These are phyloP conservation scores for Annulohypoxylon moriforme DNA, from an alignment of 495 filamentous ascomycete genomes.

Conservation along the genomic window DNA sequence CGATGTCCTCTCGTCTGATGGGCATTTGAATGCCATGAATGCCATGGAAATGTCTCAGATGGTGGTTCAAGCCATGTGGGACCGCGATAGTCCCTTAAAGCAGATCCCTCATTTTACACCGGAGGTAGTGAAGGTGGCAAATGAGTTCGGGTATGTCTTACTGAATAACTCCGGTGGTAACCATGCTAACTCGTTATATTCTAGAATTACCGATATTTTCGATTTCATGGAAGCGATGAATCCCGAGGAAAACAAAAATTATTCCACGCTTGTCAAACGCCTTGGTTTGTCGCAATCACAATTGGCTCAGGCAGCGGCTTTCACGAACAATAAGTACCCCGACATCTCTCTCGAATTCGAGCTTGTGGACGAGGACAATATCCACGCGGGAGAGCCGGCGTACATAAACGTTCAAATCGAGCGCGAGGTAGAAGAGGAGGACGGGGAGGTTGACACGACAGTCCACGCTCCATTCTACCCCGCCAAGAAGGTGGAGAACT, in stretches of 20 bases:
- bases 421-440: conserved; percentile 80
- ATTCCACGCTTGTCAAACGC: conserved; percentile 76
- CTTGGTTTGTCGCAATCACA: conserved; percentile 84
- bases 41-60: conserved; percentile 99
- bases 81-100: conserved; percentile 94
- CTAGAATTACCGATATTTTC: conserved; percentile 87
- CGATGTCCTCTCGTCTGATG: conserved; percentile 95
- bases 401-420: conserved; percentile 89
- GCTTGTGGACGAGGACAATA: conserved; percentile 80
- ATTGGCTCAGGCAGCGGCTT: conserved; percentile 86
- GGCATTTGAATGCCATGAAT: conserved; percentile 94
- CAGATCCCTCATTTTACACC: conserved; percentile 96
- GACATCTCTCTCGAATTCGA: conserved; percentile 91
- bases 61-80: conserved; percentile 99
- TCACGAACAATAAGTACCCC: conserved; percentile 97
- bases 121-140: conserved; percentile 83
- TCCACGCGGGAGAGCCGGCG: conserved; percentile 82
- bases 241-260: conserved; percentile 85
- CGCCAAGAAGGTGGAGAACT: conserved; percentile 91
- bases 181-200: conserved; percentile 52
- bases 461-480: conserved; percentile 98
- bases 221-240: conserved; percentile 99
- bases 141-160: conserved; percentile 76
- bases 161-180: not conserved
- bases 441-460: conserved; percentile 77